Conservation (phyloP, 805 yeast species). For the Ogataea chonburiensis region DNA sequence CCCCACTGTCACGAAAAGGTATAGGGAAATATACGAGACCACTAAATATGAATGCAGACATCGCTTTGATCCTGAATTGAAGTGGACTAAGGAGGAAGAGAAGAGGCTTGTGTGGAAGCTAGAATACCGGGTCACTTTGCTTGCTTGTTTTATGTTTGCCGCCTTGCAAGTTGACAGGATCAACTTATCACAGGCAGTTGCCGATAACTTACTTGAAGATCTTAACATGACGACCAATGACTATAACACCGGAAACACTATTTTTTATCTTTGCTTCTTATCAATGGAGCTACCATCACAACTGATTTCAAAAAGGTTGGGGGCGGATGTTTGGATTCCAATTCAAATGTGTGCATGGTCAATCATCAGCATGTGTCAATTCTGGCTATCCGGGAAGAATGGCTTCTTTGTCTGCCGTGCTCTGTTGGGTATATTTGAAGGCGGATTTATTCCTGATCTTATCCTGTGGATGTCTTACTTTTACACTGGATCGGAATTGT, state of each 20-base stretch:
- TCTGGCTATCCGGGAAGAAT: slow-evolving; percentile 38
- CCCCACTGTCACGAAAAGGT: slow-evolving; percentile 47
- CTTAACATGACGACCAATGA: slow-evolving; percentile 53
- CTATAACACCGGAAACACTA: slow-evolving; percentile 57
- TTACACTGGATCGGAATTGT: slow-evolving; percentile 57
- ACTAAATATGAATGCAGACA: slow-evolving; percentile 54
- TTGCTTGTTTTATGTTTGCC: slow-evolving; percentile 60
- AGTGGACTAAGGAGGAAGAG: slow-evolving; percentile 57
- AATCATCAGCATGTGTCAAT: slow-evolving; percentile 52
- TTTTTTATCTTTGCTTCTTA: slow-evolving; percentile 52
- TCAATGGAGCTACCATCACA: slow-evolving; percentile 65
- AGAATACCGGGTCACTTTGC: slow-evolving; percentile 53
- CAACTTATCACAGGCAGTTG: slow-evolving; percentile 52
- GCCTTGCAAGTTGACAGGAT: slow-evolving; percentile 60
- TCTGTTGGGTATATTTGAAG: slow-evolving; percentile 57
- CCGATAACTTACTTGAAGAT: slow-evolving; percentile 56
- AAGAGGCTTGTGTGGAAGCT: slow-evolving; percentile 46
- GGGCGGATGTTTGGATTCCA: slow-evolving; percentile 64
- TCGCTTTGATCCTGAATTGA: slow-evolving; percentile 55
- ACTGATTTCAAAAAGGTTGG: slow-evolving; percentile 58
- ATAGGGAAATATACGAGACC: slow-evolving; percentile 44
- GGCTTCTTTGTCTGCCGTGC: slow-evolving; percentile 51
- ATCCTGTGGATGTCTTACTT: slow-evolving; percentile 66
- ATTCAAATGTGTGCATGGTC: slow-evolving; percentile 58
- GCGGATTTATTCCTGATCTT: slow-evolving; percentile 68